phyloP scores from a whole-genome alignment of 192 early-diverging fungal species.

The Borealophlyctis nickersoniae region DNA sequence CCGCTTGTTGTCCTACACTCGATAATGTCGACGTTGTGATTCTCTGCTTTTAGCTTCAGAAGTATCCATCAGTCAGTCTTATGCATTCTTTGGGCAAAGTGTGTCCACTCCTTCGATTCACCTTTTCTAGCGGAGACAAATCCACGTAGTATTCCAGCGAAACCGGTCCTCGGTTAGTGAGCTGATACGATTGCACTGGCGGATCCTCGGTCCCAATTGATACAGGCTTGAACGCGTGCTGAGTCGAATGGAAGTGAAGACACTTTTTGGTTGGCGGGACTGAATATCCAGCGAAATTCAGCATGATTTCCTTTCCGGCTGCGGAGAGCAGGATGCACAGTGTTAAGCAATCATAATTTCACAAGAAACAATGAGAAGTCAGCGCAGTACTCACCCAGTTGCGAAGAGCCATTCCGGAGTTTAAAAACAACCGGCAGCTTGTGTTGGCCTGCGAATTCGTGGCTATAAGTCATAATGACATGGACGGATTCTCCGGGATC shows the following conservation, averaged over 20 bases:
- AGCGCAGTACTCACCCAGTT: constrained; percentile 20
- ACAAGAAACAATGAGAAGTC: no score
- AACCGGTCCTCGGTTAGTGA: constrained; percentile 42
- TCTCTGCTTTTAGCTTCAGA: constrained; percentile 32
- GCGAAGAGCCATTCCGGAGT: constrained; percentile 45
- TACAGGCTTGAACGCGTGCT: constrained; percentile 36
- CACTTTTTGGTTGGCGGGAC: constrained; percentile 43
- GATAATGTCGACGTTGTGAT: constrained; percentile 42
- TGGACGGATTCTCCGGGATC: constrained; percentile 42
- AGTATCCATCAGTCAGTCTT: neutral
- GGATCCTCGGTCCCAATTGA: constrained; percentile 38
- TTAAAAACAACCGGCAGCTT: constrained; percentile 52
- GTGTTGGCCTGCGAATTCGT: constrained; percentile 51
- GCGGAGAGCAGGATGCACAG: no score
- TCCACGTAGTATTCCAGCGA: constrained; percentile 45
- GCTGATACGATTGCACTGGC: constrained; percentile 44
- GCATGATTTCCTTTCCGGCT: constrained; percentile 43
- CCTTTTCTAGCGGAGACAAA: constrained; percentile 21
- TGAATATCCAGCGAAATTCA: constrained; percentile 46
- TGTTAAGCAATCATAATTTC: no score
- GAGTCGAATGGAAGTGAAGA: constrained; percentile 39
- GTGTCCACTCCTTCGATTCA: constrained; percentile 5
- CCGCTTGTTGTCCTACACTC: constrained; percentile 35
- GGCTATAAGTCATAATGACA: constrained; percentile 47
- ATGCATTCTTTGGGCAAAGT: neutral